Evolutionary conservation across 139 green algal species (phyloP).

Genomic region (Yamagishiella unicocca): DNA sequence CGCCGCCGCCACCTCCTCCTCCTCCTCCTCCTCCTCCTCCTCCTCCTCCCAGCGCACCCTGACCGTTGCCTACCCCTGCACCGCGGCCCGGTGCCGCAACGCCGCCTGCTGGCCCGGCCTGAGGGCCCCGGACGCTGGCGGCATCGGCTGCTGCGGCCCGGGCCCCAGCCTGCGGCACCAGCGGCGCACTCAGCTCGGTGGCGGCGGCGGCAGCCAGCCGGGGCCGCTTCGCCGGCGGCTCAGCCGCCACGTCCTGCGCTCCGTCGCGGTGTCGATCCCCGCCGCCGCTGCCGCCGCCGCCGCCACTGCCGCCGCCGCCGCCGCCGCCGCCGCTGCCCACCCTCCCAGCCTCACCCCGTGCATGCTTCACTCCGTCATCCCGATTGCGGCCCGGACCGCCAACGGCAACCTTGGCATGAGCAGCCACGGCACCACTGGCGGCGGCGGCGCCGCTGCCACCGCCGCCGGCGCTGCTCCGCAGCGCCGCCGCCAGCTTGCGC

Average conservation of each 20-base stretch:
- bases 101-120: neutral
- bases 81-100: too few relatives aligned
- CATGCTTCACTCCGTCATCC: too few relatives aligned
- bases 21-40: too few relatives aligned
- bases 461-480: constrained; percentile 2
- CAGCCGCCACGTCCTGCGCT: neutral
- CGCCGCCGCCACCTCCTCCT: too few relatives aligned
- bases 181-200: neutral
- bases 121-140: too few relatives aligned
- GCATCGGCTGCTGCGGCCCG: neutral
- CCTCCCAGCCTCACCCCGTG: too few relatives aligned
- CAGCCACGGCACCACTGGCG: neutral
- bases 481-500: constrained; percentile 45
- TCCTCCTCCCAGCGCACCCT: too few relatives aligned
- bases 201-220: neutral
- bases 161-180: neutral
- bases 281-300: neutral
- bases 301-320: neutral
- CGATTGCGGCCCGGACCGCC: too few relatives aligned
- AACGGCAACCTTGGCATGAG: too few relatives aligned
- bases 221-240: neutral
- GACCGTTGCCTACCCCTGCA: too few relatives aligned
- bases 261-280: too few relatives aligned
- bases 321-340: neutral
- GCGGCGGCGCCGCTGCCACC: neutral